Evolutionary conservation across 2,329 filamentous ascomycete species (phyloP).

Genomic region (Daldinia eschscholtzii): DNA sequence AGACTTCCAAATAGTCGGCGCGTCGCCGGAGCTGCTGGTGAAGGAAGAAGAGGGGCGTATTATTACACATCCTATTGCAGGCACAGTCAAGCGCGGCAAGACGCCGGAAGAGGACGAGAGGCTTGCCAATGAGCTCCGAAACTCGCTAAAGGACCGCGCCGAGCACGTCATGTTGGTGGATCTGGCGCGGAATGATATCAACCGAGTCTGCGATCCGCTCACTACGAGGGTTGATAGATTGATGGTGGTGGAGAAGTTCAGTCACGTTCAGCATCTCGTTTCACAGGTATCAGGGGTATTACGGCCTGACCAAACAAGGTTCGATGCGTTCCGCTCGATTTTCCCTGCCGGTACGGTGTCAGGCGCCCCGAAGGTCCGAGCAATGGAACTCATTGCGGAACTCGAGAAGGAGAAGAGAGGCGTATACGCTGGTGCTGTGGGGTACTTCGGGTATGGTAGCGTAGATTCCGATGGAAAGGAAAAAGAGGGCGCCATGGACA

Average conservation of each 20-base stretch:
- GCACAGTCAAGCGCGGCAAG: slow-evolving; percentile 89
- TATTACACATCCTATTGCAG: slow-evolving; percentile 96
- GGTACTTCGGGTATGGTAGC: slow-evolving; percentile 91
- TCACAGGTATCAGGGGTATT: slow-evolving; percentile 95
- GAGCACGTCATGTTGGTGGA: slow-evolving; percentile 99
- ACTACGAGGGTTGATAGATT: slow-evolving; percentile 92
- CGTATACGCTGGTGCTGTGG: slow-evolving; percentile 94
- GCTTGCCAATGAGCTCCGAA: slow-evolving; percentile 81
- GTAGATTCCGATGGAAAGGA: slow-evolving; percentile 73
- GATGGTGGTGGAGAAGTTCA: slow-evolving; percentile 95
- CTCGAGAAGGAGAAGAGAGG: slow-evolving; percentile 94
- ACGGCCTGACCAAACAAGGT: slow-evolving; percentile 84
- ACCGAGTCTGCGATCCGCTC: slow-evolving; percentile 91
- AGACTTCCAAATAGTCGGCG: slow-evolving; percentile 94
- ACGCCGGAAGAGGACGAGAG: slow-evolving; percentile 83
- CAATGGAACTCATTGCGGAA: slow-evolving; percentile 97
- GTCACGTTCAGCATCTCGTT: slow-evolving; percentile 96
- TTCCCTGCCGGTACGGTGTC: slow-evolving; percentile 97
- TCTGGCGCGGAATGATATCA: slow-evolving; percentile 94
- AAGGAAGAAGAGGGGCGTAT: slow-evolving; percentile 89
- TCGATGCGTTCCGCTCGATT: slow-evolving; percentile 95
- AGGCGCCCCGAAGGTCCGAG: slow-evolving; percentile 93
- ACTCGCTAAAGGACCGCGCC: slow-evolving; percentile 89
- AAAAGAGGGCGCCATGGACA: slow-evolving; percentile 91
- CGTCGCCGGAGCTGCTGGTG: slow-evolving; percentile 93